phyloP scores from a whole-genome alignment of 805 yeast genomes.

The Zygosaccharomyces kombuchaensis region DNA sequence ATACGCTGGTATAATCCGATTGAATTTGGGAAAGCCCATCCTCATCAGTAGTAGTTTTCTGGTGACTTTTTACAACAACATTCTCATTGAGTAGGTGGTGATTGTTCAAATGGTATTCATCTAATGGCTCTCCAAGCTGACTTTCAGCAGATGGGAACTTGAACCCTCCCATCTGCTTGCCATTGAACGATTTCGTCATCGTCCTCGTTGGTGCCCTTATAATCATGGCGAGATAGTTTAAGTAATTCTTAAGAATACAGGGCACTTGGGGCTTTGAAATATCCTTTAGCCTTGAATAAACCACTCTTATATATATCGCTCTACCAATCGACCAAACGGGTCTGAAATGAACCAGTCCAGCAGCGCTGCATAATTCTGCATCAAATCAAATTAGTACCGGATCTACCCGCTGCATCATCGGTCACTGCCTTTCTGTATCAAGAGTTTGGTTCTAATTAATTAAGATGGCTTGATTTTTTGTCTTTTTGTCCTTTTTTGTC shows the following conservation, averaged over 20 bases:
- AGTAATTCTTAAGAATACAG: not conserved
- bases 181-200: constrained; percentile 38
- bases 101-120: constrained; percentile 27
- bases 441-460: not conserved
- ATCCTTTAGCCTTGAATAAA: not conserved
- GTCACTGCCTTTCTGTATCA: not conserved
- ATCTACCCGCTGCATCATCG: not conserved
- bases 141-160: constrained; percentile 37
- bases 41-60: constrained; percentile 6
- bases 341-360: constrained; percentile 3
- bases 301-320: constrained; percentile 1
- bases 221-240: constrained; percentile 12
- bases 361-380: not conserved
- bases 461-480: constrained; percentile 3
- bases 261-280: not conserved
- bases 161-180: constrained; percentile 38
- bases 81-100: constrained; percentile 29
- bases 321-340: not conserved
- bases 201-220: constrained; percentile 34
- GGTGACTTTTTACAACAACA: constrained; percentile 9
- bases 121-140: constrained; percentile 11
- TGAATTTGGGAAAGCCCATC: constrained; percentile 33
- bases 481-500: not conserved
- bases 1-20: constrained; percentile 26
- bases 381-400: not conserved